These are phyloP conservation scores for Alternaria brassicae DNA, from an alignment of 2,329 filamentous ascomycete genomes.

Conservation along the genomic window DNA sequence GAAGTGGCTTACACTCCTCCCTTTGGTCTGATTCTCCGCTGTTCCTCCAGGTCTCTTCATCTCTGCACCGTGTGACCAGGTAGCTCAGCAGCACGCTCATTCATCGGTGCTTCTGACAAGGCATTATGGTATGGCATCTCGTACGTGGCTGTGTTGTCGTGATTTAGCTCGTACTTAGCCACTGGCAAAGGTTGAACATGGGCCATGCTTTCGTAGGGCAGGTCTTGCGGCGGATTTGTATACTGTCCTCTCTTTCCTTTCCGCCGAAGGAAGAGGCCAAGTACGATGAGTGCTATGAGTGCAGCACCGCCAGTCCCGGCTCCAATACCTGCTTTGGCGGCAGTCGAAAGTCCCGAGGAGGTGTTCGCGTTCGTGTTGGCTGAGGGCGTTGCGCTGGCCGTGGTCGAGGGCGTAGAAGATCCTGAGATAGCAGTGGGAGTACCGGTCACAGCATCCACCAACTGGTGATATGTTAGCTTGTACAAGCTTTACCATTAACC, in stretches of 20 bases:
- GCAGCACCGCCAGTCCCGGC: constrained; percentile 21
- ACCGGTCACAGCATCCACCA: constrained; percentile 6
- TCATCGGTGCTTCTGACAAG: constrained; percentile 20
- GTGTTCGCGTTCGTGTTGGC: background rate
- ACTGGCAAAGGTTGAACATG: background rate
- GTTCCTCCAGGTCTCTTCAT: background rate
- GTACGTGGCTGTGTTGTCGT: constrained; percentile 20
- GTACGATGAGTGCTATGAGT: constrained; percentile 69
- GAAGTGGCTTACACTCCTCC: background rate
- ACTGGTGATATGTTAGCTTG: constrained; percentile 11
- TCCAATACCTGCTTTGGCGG: constrained; percentile 30
- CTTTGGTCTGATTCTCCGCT: background rate
- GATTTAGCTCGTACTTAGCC: constrained; percentile 21
- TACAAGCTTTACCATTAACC: background rate
- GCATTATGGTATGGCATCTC: constrained; percentile 19
- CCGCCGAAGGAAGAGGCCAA: constrained; percentile 53
- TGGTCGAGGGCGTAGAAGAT: background rate
- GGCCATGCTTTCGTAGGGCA: background rate
- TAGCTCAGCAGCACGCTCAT: constrained; percentile 14
- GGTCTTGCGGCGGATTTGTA: background rate
- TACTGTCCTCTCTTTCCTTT: constrained; percentile 22
- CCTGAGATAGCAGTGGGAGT: background rate
- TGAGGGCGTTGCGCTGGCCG: constrained; percentile 2
- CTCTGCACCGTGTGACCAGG: constrained; percentile 4
- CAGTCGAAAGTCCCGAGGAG: constrained; percentile 29